Evolutionary conservation across 768 basidiomycete genomes (phyloP).

Genomic region (Galerina sulciceps): DNA sequence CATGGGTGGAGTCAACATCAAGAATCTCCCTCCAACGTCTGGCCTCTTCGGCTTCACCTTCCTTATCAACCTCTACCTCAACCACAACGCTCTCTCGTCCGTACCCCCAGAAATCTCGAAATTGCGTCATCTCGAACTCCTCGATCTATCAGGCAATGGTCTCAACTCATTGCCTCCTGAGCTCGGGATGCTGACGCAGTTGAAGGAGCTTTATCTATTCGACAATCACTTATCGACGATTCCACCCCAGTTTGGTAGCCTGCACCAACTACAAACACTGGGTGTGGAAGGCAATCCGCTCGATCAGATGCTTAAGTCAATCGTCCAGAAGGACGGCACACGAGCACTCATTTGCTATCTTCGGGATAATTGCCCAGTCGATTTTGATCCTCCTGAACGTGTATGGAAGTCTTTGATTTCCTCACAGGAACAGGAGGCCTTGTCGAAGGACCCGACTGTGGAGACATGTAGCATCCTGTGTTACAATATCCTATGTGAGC

Average conservation of each 20-base stretch:
- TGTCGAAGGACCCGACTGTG: slow-evolving; percentile 62
- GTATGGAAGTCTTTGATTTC: slow-evolving; percentile 70
- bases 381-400: slow-evolving; percentile 80
- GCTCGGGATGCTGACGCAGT: slow-evolving; percentile 84
- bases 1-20: slow-evolving; percentile 94
- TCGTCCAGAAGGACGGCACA: slow-evolving; percentile 96
- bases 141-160: slow-evolving; percentile 92
- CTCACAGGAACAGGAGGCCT: slow-evolving; percentile 60
- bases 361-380: slow-evolving; percentile 91
- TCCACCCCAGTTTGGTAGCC: slow-evolving; percentile 84
- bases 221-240: slow-evolving; percentile 91
- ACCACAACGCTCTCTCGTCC: slow-evolving; percentile 84
- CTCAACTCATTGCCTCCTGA: slow-evolving; percentile 81
- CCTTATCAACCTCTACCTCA: slow-evolving; percentile 93
- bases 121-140: slow-evolving; percentile 83
- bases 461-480: slow-evolving; percentile 84
- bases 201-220: slow-evolving; percentile 94
- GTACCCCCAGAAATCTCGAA: slow-evolving; percentile 85
- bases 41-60: slow-evolving; percentile 88
- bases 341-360: slow-evolving; percentile 84
- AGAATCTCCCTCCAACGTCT: slow-evolving; percentile 80
- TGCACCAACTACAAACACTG: slow-evolving; percentile 91
- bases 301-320: slow-evolving; percentile 71
- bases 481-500: slow-evolving; percentile 96
- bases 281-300: slow-evolving; percentile 98